These are phyloP conservation scores for Kwoniella dejecticola DNA, from an alignment of 768 basidiomycete genomes.

Conservation along the genomic window DNA sequence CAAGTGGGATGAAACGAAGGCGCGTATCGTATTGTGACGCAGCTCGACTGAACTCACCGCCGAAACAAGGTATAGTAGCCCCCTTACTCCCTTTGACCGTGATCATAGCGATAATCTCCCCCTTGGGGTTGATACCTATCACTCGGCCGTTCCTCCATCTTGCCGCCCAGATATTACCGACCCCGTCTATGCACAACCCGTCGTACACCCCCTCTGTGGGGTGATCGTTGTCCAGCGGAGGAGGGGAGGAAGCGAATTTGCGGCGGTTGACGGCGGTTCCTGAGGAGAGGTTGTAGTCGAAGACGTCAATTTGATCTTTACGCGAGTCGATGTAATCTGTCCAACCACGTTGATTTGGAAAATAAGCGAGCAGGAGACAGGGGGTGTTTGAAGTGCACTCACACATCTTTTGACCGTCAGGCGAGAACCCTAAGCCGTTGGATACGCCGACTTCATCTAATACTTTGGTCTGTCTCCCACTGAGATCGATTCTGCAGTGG, in stretches of 20 bases:
- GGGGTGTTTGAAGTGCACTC: constrained; percentile 8
- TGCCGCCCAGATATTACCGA: constrained; percentile 51
- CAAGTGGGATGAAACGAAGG: no score
- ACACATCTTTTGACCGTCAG: constrained; percentile 52
- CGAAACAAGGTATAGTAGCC: constrained; percentile 47
- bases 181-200: constrained; percentile 47
- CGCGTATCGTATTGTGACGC: no score
- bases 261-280: constrained; percentile 33
- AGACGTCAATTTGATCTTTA: constrained; percentile 29
- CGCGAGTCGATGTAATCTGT: constrained; percentile 53
- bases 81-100: constrained; percentile 21
- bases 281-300: constrained; percentile 38
- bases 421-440: constrained; percentile 51
- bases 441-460: constrained; percentile 37
- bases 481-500: constrained; percentile 40
- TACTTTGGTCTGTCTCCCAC: constrained; percentile 38
- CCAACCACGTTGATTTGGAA: neutral
- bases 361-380: neutral
- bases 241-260: constrained; percentile 29
- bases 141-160: constrained; percentile 47
- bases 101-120: constrained; percentile 38
- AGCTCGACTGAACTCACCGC: constrained; percentile 41
- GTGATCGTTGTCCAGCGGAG: constrained; percentile 16
- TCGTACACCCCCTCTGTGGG: constrained; percentile 42
- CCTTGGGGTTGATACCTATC: constrained; percentile 43